Base-by-base conservation (phyloP, 2,329 filamentous ascomycete species). In the Bipolaris oryzae region DNA sequence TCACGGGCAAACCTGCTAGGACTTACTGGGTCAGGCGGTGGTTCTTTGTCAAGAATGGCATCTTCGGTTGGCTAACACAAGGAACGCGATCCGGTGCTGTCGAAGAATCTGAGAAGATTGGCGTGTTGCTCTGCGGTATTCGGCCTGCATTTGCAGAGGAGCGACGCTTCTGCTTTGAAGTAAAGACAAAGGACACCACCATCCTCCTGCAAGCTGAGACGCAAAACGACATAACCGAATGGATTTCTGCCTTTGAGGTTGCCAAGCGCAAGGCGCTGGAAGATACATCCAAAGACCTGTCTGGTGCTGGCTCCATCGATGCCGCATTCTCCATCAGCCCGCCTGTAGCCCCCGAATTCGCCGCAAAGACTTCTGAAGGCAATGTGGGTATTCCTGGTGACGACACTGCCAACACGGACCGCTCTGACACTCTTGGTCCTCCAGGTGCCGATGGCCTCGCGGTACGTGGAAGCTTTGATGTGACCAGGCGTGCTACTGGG, bases 41-140 rank as follows among this genome's bases (percentile, higher is more conserved):
- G 95, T 96, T 95, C 72, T 98, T 96, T 74, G 89, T 96, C 66
- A 93, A 94, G 62, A 89, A 96, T 70, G 94, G 95, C 37, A 95
- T 98, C 55, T 98, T 99, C 76, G 95, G 95, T 20, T 98, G 92
- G 87, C 82, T 99, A 5, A 85, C 95, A 18, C 92, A 96, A 69
- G 90, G 91, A 3, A 81, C 87, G 0, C 87, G 93, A 56, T 88
- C 87, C 42, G 88, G 87, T 42, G 94, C 92, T 33, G 95, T 99
- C 20, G 87, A 98, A 66, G 94, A 98, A 74, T 96, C 92, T 44
- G 95, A 99, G 69, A 92, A 96, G 78, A 96, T 96, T 58, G 95
- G 95, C 38, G 93, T 99, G 3, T 79, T 99, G 50, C 86, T 99
- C 37, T 99, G 95, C 79, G 96, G 91, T 69, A 90, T 95, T 46